Conservation (phyloP, 768 basidiomycete genomes). For the Mycena venus region DNA sequence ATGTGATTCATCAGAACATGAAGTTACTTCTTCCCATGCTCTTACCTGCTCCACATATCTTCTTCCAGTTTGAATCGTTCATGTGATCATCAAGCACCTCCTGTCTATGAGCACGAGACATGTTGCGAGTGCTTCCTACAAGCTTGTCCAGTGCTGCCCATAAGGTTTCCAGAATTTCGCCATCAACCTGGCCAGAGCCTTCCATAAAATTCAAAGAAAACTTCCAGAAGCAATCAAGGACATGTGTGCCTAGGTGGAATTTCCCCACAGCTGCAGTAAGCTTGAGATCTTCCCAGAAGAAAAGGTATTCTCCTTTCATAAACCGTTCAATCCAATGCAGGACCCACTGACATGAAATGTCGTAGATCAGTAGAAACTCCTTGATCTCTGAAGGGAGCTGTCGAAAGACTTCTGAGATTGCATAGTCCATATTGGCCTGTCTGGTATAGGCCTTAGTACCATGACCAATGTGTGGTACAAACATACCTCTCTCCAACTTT, state of each 20-base stretch:
- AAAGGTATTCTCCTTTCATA: not conserved
- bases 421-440: conserved; percentile 46
- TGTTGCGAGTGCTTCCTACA: conserved; percentile 35
- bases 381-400: conserved; percentile 10
- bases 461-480: not conserved
- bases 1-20: not conserved
- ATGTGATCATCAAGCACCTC: conserved; percentile 48
- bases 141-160: conserved; percentile 47
- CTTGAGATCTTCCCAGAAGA: not conserved
- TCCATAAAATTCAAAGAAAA: conserved; percentile 40
- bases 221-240: conserved; percentile 2
- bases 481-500: conserved; percentile 44
- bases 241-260: conserved; percentile 36
- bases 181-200: conserved; percentile 45
- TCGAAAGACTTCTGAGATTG: conserved; percentile 35
- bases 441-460: conserved; percentile 14
- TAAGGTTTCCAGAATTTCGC: conserved; percentile 50
- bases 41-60: conserved; percentile 39
- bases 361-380: conserved; percentile 39
- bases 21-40: not conserved
- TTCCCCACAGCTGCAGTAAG: conserved; percentile 17
- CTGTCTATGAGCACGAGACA: conserved; percentile 36
- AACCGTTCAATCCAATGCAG: conserved; percentile 34
- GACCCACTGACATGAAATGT: conserved; percentile 45
- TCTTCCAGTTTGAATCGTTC: conserved; percentile 51